These are phyloP conservation scores for Ceratobasidium papillatum DNA, from an alignment of 1,284 basidiomycete species.

Conservation along the genomic window DNA sequence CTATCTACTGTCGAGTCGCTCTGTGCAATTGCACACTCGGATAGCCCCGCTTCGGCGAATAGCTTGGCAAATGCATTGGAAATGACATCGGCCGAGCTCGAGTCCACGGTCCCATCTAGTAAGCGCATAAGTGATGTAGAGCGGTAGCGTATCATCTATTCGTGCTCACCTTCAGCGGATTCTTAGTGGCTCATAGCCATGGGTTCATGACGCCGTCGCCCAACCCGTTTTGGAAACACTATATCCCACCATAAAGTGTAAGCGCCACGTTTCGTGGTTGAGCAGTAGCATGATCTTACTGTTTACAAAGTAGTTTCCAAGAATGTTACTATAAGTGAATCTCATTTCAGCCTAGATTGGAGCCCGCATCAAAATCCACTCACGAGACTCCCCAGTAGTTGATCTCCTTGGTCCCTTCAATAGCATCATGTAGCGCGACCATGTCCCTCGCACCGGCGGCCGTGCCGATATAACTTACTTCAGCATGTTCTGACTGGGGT, in stretches of 20 bases:
- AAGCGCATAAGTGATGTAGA: no score
- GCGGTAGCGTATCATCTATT: no score
- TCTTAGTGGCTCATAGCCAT: neutral
- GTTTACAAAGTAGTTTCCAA: conserved; percentile 38
- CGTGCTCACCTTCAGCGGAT: neutral
- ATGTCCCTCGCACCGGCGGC: conserved; percentile 36
- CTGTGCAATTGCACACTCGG: conserved; percentile 24
- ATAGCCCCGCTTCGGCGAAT: conserved; percentile 14
- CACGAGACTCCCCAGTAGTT: conserved; percentile 35
- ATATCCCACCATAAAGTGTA: neutral
- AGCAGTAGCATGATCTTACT: neutral
- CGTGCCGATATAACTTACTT: conserved; percentile 39
- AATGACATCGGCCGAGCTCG: conserved; percentile 7
- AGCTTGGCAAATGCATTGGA: conserved; percentile 10
- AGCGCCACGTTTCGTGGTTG: neutral
- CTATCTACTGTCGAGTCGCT: conserved; percentile 1
- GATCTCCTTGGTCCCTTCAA: conserved; percentile 25
- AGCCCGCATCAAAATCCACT: neutral
- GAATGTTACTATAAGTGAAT: conserved; percentile 32
- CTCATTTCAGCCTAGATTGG: neutral
- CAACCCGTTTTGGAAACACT: conserved; percentile 40
- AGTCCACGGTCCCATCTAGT: neutral
- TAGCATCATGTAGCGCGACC: conserved; percentile 24
- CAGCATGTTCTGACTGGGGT: conserved; percentile 5
- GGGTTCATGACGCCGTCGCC: conserved; percentile 38